Percentiles rank a stretch among this genome's conserved stretches.
These are phyloP conservation scores for Tricholoma terreum DNA, from an alignment of 768 basidiomycete genomes.

Conservation along the genomic window DNA sequence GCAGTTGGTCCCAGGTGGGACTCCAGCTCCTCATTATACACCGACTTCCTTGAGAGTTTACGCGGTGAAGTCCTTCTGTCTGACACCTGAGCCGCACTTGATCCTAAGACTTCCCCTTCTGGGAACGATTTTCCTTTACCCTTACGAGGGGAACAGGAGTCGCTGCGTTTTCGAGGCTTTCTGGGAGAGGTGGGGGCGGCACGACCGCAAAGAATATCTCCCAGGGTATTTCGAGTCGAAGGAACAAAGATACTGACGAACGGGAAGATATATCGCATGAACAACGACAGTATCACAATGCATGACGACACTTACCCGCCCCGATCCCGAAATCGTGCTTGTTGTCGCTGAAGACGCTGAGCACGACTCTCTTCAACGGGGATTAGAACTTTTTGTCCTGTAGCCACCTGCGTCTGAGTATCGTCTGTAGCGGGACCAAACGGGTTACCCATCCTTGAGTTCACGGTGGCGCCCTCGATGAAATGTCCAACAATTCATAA, in stretches of 20 bases:
- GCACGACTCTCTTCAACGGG: constrained; percentile 58
- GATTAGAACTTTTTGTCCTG: constrained; percentile 4
- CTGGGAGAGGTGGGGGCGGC: constrained; percentile 43
- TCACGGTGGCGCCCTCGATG: not conserved
- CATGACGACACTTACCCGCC: constrained; percentile 46
- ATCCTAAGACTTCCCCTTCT: not conserved
- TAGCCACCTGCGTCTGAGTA: not conserved
- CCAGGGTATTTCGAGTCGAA: constrained; percentile 16
- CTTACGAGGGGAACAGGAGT: constrained; percentile 29
- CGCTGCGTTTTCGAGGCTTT: constrained; percentile 27
- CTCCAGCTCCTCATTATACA: not conserved
- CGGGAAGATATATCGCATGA: not conserved
- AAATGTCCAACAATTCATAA: not conserved
- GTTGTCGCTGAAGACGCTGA: constrained; percentile 57
- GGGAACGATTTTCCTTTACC: constrained; percentile 7
- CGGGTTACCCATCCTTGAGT: not conserved
- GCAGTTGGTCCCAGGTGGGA: not conserved
- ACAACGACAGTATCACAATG: not conserved
- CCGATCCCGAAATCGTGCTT: constrained; percentile 65
- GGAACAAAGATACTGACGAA: constrained; percentile 19
- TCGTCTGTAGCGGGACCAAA: not conserved
- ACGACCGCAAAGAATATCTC: constrained; percentile 19
- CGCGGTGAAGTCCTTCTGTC: constrained; percentile 12
- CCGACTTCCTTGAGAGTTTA: not conserved
- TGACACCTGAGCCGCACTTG: not conserved